These are phyloP conservation scores for Zygosaccharomyces sapae DNA, from an alignment of 1,139 yeast species.

Conservation along the genomic window DNA sequence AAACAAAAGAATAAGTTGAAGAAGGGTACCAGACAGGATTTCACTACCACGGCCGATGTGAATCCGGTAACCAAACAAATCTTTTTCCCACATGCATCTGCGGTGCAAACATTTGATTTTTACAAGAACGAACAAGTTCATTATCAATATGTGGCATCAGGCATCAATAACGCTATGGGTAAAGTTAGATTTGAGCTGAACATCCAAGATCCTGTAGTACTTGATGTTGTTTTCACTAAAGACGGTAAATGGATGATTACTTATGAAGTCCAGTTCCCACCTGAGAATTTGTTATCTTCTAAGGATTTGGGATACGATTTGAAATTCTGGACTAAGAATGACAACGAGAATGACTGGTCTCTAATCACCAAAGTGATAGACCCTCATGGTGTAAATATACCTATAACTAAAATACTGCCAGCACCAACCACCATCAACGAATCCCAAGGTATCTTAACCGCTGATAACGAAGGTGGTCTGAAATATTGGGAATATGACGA, in stretches of 20 bases:
- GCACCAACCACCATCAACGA: slow-evolving; percentile 48
- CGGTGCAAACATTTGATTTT: slow-evolving; percentile 72
- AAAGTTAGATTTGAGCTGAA: slow-evolving; percentile 73
- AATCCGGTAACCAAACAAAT: slow-evolving; percentile 68
- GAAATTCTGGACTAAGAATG: slow-evolving; percentile 71
- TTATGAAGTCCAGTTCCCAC: slow-evolving; percentile 67
- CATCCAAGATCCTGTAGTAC: slow-evolving; percentile 68
- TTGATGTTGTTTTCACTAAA: slow-evolving; percentile 55
- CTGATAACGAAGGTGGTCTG: slow-evolving; percentile 77
- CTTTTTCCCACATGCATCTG: slow-evolving; percentile 70
- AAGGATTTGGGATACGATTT: slow-evolving; percentile 66
- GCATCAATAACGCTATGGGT: slow-evolving; percentile 63
- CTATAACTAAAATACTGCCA: slow-evolving; percentile 51
- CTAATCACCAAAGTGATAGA: slow-evolving; percentile 73
- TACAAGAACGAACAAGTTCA: slow-evolving; percentile 69
- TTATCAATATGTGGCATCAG: slow-evolving; percentile 70
- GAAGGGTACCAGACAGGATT: slow-evolving; percentile 46
- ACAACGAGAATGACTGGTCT: slow-evolving; percentile 53
- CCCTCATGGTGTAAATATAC: slow-evolving; percentile 73
- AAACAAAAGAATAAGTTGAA: slow-evolving; percentile 38
- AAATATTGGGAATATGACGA: slow-evolving; percentile 67
- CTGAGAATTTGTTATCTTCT: slow-evolving; percentile 62
- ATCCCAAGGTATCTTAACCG: slow-evolving; percentile 61
- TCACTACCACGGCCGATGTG: slow-evolving; percentile 55
- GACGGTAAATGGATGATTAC: slow-evolving; percentile 92